Conservation (phyloP, 805 yeast species). For the Cyberlindnera galapagoensis region DNA sequence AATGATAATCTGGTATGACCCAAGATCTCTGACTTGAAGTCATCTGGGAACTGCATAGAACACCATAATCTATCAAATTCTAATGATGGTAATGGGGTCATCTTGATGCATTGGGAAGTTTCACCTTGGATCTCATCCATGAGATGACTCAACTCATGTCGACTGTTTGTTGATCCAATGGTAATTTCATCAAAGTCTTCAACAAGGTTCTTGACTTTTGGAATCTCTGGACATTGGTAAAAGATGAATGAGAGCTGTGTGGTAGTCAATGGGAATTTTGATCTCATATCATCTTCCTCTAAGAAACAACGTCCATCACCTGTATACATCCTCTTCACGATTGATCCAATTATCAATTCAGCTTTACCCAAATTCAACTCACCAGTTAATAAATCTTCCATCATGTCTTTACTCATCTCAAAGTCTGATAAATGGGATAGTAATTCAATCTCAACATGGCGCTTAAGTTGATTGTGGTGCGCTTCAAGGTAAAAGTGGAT, state of each 20-base stretch:
- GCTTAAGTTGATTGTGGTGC: background rate
- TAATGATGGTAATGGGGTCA: slow-evolving; percentile 25
- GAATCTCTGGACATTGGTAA: slow-evolving; percentile 6
- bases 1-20: slow-evolving; percentile 15
- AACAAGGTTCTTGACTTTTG: slow-evolving; percentile 1
- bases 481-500: background rate
- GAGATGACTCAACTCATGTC: slow-evolving; percentile 7
- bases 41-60: slow-evolving; percentile 25
- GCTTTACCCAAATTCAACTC: slow-evolving; percentile 9
- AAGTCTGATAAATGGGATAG: slow-evolving; percentile 4
- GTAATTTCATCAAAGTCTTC: slow-evolving; percentile 28
- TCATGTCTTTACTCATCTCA: slow-evolving; percentile 5
- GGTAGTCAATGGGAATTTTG: background rate
- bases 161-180: slow-evolving; percentile 11
- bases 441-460: slow-evolving; percentile 1
- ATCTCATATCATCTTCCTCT: background rate
- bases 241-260: slow-evolving; percentile 2
- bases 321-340: slow-evolving; percentile 7
- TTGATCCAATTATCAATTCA: slow-evolving; percentile 9
- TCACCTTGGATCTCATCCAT: slow-evolving; percentile 9
- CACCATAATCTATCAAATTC: slow-evolving; percentile 31
- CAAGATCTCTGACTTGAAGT: slow-evolving; percentile 26
- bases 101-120: slow-evolving; percentile 6
- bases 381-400: slow-evolving; percentile 3
- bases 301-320: slow-evolving; percentile 1